Evolutionary conservation across 2,329 filamentous ascomycete genomes (phyloP), one percentile per base, ranked within the genome.

Genomic region (Ascomycota sp.): DNA sequence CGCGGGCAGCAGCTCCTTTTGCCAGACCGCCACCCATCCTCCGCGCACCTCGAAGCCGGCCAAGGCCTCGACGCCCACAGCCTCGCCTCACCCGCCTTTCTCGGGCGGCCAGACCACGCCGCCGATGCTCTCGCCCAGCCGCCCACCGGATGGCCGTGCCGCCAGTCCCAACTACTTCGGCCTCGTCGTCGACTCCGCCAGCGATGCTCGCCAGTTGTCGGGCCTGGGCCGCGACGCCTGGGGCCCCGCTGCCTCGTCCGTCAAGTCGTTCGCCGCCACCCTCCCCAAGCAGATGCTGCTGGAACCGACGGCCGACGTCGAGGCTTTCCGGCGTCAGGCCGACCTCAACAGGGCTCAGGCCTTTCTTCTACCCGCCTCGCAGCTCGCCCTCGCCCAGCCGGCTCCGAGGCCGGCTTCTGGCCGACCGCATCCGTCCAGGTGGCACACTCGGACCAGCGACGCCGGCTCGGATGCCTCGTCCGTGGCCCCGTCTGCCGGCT

Each of bases 131-230:
- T 63, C 65, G 3, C 59, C 62, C 3, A 45, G 38, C 19, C 44
- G 50, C 25, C 32, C 41, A 5, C 33, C 43, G 2, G 56, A 60
- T 25, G 45, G 44, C 11, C 57, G 61, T 36, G 54, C 64, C 1
- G 56, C 71, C 8, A 86, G 80, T 46, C 80, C 82, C 9, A 91
- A 85, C 48, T 93, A 93, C 52, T 93, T 93, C 48, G 79, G 78
- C 32, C 68, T 91, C 35, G 59, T 72, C 20, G 56, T 80, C 36
- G 73, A 82, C 34, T 49, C 68, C 13, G 51, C 56, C 27, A 59
- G 53, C 32, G 71, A 79, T 36, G 59, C 65, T 17, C 64, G 72
- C 36, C 72, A 75, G 31, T 75, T 74, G 3, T 66, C 63, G 4
- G 60, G 61, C 22, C 59, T 77, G 36, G 63, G 72, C 1, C 69